Evolutionary conservation across 2,329 filamentous ascomycete genomes (phyloP).

Genomic region (Fonsecaea monophora): DNA sequence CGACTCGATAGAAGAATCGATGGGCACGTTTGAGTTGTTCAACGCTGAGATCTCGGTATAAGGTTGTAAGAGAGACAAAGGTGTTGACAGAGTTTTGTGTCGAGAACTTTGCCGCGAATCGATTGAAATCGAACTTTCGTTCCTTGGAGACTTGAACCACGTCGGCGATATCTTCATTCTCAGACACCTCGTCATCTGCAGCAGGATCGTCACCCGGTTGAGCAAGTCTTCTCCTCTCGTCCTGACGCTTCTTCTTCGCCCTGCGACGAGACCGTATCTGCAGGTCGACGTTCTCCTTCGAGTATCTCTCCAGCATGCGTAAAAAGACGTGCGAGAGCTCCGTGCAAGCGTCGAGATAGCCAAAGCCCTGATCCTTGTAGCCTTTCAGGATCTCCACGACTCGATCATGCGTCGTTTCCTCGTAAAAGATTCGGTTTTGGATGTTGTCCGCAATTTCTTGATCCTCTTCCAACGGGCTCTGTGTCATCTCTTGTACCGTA

Average conservation of each 20-base stretch:
- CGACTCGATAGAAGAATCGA: slow-evolving; percentile 90
- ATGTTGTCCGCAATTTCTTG: slow-evolving; percentile 98
- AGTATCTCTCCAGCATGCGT: slow-evolving; percentile 88
- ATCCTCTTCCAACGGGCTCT: slow-evolving; percentile 85
- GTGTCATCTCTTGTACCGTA: slow-evolving; percentile 90
- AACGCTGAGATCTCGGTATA: slow-evolving; percentile 78
- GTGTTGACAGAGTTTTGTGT: slow-evolving; percentile 87
- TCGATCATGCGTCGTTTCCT: slow-evolving; percentile 89
- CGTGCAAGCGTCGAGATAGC: slow-evolving; percentile 89
- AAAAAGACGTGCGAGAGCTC: slow-evolving; percentile 91
- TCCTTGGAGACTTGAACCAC: slow-evolving; percentile 77
- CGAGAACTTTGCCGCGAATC: slow-evolving; percentile 80
- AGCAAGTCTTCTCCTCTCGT: slow-evolving; percentile 54
- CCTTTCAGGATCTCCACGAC: slow-evolving; percentile 78
- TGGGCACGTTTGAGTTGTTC: slow-evolving; percentile 89
- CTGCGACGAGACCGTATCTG: slow-evolving; percentile 84
- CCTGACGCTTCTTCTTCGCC: slow-evolving; percentile 75
- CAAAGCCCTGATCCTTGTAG: slow-evolving; percentile 94
- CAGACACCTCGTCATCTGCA: slow-evolving; percentile 64
- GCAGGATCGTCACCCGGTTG: slow-evolving; percentile 55
- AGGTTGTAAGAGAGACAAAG: slow-evolving; percentile 79
- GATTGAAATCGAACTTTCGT: slow-evolving; percentile 90
- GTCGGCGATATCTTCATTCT: slow-evolving; percentile 75
- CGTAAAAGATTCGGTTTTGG: slow-evolving; percentile 95
- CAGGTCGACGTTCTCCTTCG: slow-evolving; percentile 92